A percentile compares a stretch with the other conserved stretches of the same genome.
These are phyloP conservation scores for grape (Vitis vinifera) DNA, from an alignment of 164 flowering plant genomes.

Conservation along the genomic window ASM3070453v1 NC_081805.1:13761001-13761500, in stretches of 20 bases:
- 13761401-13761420: neutral
- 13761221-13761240: constrained; percentile 43
- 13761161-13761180: constrained; percentile 37
- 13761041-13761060: no score
- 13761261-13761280: constrained; percentile 21
- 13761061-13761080: no score
- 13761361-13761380: neutral
- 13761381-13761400: neutral
- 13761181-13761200: constrained; percentile 71
- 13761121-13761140: constrained; percentile 57
- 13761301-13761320: constrained; percentile 69
- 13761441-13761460: no score
- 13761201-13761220: constrained; percentile 60
- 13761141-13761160: constrained; percentile 35
- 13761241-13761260: constrained; percentile 72
- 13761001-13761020: no score
- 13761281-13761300: constrained; percentile 28
- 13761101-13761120: constrained; percentile 44
- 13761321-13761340: constrained; percentile 72
- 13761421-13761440: neutral
- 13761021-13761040: no score
- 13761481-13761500: no score
- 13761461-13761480: no score
- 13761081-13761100: constrained; percentile 45
- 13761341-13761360: constrained; percentile 49